Conservation (phyloP, 768 basidiomycete species). For the Gloeopeniophorella convolvens region DNA sequence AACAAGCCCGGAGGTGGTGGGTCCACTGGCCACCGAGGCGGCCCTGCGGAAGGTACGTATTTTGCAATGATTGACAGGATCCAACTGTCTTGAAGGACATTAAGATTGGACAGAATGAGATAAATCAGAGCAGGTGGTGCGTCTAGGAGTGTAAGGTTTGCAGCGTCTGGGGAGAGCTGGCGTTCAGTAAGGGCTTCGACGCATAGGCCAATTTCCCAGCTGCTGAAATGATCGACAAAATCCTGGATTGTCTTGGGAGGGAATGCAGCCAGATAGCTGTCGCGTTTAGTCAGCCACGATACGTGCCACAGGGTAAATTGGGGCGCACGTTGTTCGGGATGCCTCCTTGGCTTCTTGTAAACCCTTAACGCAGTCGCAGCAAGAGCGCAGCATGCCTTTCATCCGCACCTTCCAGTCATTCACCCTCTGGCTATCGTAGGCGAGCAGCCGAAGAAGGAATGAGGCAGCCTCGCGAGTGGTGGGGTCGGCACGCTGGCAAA, state of each 20-base stretch:
- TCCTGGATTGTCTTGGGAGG: conserved; percentile 37
- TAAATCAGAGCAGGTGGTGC: conserved; percentile 49
- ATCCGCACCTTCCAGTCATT: conserved; percentile 58
- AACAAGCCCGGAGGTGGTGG: conserved; percentile 56
- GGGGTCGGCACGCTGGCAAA: conserved; percentile 56
- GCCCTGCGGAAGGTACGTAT: conserved; percentile 31
- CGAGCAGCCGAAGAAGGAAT: conserved; percentile 77
- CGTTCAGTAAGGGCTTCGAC: conserved; percentile 38
- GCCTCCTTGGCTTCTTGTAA: conserved; percentile 57
- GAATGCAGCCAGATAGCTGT: conserved; percentile 73
- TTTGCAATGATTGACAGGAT: conserved; percentile 38
- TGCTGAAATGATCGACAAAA: conserved; percentile 60
- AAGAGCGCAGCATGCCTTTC: conserved; percentile 49
- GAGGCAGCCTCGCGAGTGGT: conserved; percentile 62
- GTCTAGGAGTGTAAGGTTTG: conserved; percentile 30
- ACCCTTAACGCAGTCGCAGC: conserved; percentile 63
- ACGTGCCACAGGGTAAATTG: background rate
- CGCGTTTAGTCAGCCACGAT: conserved; percentile 7
- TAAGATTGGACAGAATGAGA: conserved; percentile 57
- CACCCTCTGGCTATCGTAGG: conserved; percentile 58
- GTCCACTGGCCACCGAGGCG: conserved; percentile 50
- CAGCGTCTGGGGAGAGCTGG: conserved; percentile 23
- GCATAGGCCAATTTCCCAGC: conserved; percentile 56
- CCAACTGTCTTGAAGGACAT: conserved; percentile 44
- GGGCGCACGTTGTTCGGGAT: conserved; percentile 69